phyloP scores from a whole-genome alignment of 495 filamentous ascomycete genomes.

The Penicillium cataractarum region DNA sequence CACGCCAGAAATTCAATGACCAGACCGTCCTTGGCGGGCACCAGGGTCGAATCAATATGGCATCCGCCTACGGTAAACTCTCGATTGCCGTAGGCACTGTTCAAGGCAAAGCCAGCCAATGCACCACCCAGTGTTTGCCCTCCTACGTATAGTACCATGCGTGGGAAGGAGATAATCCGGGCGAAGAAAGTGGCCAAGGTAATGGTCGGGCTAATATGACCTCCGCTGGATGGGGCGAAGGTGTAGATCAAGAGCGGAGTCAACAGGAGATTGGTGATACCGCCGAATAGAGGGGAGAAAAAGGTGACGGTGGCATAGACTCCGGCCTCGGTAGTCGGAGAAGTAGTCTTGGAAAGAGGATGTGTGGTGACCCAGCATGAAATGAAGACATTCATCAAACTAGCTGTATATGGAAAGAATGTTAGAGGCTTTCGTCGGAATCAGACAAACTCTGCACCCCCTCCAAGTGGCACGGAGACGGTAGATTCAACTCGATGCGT shows the following conservation, averaged over 20 bases:
- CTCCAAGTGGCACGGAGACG: background rate
- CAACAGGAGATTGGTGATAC: constrained; percentile 49
- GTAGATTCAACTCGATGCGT: background rate
- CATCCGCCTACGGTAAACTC: constrained; percentile 44
- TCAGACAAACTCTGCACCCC: background rate
- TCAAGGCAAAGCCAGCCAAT: constrained; percentile 47
- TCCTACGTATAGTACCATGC: constrained; percentile 49
- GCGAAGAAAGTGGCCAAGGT: constrained; percentile 54
- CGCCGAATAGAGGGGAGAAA: constrained; percentile 37
- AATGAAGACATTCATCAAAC: constrained; percentile 35
- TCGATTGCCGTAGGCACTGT: constrained; percentile 28
- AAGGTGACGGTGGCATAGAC: constrained; percentile 31
- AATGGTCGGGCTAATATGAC: constrained; percentile 57
- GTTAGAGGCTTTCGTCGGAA: background rate
- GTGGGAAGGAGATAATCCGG: constrained; percentile 51
- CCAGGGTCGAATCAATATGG: constrained; percentile 31
- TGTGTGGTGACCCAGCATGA: constrained; percentile 31
- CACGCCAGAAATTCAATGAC: constrained; percentile 49
- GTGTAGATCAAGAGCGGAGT: constrained; percentile 55
- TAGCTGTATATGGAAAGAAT: constrained; percentile 18
- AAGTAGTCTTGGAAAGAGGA: constrained; percentile 15
- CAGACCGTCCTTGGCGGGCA: constrained; percentile 38
- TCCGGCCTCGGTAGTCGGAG: background rate
- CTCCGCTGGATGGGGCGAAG: constrained; percentile 52
- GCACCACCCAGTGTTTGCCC: constrained; percentile 48